These are phyloP conservation scores for Elaeis oleifera DNA, from an alignment of 202 grass and related monocot genomes.

Conservation along the genomic window DNA sequence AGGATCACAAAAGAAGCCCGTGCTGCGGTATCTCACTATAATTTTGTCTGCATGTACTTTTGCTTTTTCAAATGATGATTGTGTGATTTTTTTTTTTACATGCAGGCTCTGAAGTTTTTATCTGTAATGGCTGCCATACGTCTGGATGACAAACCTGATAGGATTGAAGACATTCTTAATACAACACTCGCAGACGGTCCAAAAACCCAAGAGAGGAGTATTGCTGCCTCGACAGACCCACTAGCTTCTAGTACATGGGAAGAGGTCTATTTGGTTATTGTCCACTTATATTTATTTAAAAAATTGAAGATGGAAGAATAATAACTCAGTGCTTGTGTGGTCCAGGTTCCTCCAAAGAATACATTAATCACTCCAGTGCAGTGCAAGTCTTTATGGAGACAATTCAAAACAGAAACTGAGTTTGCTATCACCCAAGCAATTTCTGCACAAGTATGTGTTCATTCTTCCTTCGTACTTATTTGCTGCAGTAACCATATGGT, in stretches of 20 bases:
- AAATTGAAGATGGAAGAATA: not conserved
- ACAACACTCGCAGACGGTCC: constrained; percentile 54
- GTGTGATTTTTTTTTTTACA: constrained; percentile 3
- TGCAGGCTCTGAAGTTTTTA: constrained; percentile 82
- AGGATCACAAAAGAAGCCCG: constrained; percentile 78
- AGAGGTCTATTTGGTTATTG: constrained; percentile 30
- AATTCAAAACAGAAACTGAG: constrained; percentile 22
- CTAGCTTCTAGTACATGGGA: constrained; percentile 82
- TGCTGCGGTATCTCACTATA: constrained; percentile 33
- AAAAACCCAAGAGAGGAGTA: constrained; percentile 30
- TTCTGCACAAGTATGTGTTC: constrained; percentile 12
- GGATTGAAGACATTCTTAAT: constrained; percentile 48
- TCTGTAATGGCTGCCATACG: constrained; percentile 53
- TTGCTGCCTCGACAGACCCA: constrained; percentile 40
- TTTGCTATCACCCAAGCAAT: constrained; percentile 21
- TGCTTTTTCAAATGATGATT: not conserved
- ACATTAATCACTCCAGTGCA: constrained; percentile 27
- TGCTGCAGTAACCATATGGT: not conserved
- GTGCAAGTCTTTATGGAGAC: constrained; percentile 25
- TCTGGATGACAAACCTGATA: constrained; percentile 68
- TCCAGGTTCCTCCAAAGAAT: constrained; percentile 9
- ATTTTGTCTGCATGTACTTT: too few species aligned
- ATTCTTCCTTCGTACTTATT: not conserved
- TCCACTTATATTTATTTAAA: too few species aligned
- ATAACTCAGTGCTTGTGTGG: not conserved